phyloP scores from a whole-genome alignment of 257 asterid species.

The Solanum chmielewskii region DNA sequence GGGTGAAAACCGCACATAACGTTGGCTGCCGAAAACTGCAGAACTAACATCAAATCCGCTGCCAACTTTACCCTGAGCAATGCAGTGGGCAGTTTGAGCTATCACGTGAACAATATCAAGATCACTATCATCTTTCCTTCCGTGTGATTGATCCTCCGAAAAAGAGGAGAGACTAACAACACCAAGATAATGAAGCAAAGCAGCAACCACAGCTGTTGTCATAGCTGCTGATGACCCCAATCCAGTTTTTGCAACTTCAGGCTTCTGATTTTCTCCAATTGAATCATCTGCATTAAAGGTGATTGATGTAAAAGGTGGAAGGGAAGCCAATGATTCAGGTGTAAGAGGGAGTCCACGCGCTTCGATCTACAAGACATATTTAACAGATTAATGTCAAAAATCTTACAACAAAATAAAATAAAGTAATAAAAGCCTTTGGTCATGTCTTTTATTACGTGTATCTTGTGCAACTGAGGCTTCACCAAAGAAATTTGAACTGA shows the following conservation, averaged over 20 bases:
- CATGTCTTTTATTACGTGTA: background rate
- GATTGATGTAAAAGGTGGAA: slow-evolving; percentile 83
- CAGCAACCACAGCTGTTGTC: slow-evolving; percentile 97
- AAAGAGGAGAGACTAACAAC: slow-evolving; percentile 65
- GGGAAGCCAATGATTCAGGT: slow-evolving; percentile 84
- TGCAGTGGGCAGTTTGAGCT: slow-evolving; percentile 97
- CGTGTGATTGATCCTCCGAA: slow-evolving; percentile 16
- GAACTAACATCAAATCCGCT: slow-evolving; percentile 99
- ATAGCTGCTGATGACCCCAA: slow-evolving; percentile 99
- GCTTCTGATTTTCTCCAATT: slow-evolving; percentile 53
- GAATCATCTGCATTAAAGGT: slow-evolving; percentile 76
- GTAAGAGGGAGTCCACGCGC: slow-evolving; percentile 73
- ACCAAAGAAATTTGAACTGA: background rate
- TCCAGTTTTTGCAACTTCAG: slow-evolving; percentile 99
- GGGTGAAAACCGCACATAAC: slow-evolving; percentile 87
- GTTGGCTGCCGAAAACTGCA: slow-evolving; percentile 97
- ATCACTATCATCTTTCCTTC: slow-evolving; percentile 13
- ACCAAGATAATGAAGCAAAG: slow-evolving; percentile 81
- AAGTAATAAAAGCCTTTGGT: background rate
- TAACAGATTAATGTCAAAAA: slow-evolving; percentile 2
- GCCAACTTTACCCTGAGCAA: slow-evolving; percentile 98
- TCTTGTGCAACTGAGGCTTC: background rate
- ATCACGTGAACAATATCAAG: slow-evolving; percentile 80
- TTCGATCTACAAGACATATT: slow-evolving; percentile 57
- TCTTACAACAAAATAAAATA: background rate